A percentile compares a stretch with the other conserved stretches of the same genome.
Conservation (phyloP, 768 basidiomycete genomes). For the Fibroporia radiculosa region DNA sequence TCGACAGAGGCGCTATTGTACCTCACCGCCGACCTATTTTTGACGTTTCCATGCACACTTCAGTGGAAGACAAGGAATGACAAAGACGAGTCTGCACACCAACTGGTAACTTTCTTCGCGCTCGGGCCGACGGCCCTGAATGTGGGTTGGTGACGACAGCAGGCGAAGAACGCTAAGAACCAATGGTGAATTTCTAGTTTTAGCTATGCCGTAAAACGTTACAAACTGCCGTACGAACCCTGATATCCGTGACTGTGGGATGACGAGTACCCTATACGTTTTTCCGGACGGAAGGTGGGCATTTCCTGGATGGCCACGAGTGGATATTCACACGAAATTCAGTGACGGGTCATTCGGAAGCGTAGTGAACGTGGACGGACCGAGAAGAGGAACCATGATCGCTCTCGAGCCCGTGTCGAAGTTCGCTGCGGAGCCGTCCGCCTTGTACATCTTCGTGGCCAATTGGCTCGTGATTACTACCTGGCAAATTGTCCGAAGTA, state of each 20-base stretch:
- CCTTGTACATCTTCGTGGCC: slow-evolving; percentile 56
- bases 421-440: slow-evolving; percentile 56
- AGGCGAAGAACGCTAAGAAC: slow-evolving; percentile 31
- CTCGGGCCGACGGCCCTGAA: slow-evolving; percentile 5
- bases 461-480: slow-evolving; percentile 60
- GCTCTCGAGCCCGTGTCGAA: slow-evolving; percentile 60
- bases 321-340: neutral
- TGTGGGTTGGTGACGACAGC: slow-evolving; percentile 28
- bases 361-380: slow-evolving; percentile 25
- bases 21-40: slow-evolving; percentile 12
- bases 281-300: slow-evolving; percentile 36
- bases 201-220: neutral
- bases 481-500: slow-evolving; percentile 20
- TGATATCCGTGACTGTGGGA: slow-evolving; percentile 30
- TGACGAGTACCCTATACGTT: slow-evolving; percentile 36
- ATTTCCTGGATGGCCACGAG: slow-evolving; percentile 16
- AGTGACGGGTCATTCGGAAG: neutral
- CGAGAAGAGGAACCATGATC: slow-evolving; percentile 59
- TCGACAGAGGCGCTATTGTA: slow-evolving; percentile 10
- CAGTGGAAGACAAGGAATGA: neutral
- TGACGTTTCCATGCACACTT: neutral
- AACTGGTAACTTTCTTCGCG: slow-evolving; percentile 23
- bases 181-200: neutral
- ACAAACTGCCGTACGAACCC: slow-evolving; percentile 26
- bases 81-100: slow-evolving; percentile 12